Evolutionary conservation across 2,329 filamentous ascomycete species (phyloP), one percentile per base, ranked within the genome.

Genomic region (Fusarium burgessii): DNA sequence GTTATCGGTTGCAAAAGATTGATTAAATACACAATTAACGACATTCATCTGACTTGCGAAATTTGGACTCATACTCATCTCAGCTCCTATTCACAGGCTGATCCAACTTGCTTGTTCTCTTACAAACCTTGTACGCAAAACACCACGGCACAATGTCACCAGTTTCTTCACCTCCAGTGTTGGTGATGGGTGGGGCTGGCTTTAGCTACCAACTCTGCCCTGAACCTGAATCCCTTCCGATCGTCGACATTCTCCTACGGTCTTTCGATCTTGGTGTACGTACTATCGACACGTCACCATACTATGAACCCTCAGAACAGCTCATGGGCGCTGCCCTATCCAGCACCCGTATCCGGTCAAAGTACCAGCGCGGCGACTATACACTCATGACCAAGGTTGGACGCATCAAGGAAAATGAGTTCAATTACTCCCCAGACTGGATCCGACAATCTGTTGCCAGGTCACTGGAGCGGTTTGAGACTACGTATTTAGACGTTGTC

Each of bases 381-480:
- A 32, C 52, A 15, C n/a, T 62, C 7, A 62, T 62, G 60, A 62
- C 45, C 18, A 62, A 62, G 12, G 45, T 52, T 23, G 60, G 60
- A 4, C 60, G 60, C 14, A 52, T 62, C 5, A 62, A 43, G 60
- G 60, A 62, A 3, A 36, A 62, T 17, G 60, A 62, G 20, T 62
- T 62, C 6, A 14, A 62, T 9, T 62, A 62, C 38, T 62, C 60
- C 8, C 57, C 60, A 0, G 38, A 61, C 2, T 62, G 60, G 60
- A 40, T 62, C 33, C 27, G 17, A 2, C 15, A 52, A 20, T 62
- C 60, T 33, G 60, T 62, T 5, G 32, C 57, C 0, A 23, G 60
- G 2, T 62, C 60, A 0, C 6, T 62, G 12, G 32, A 62, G 14
- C 60, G 60, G 2, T 62, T 62, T 14, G 45, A 32, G 9, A 52